These are phyloP conservation scores for Malassezia brasiliensis DNA, from an alignment of 1,284 basidiomycete genomes.

Conservation along the genomic window DNA sequence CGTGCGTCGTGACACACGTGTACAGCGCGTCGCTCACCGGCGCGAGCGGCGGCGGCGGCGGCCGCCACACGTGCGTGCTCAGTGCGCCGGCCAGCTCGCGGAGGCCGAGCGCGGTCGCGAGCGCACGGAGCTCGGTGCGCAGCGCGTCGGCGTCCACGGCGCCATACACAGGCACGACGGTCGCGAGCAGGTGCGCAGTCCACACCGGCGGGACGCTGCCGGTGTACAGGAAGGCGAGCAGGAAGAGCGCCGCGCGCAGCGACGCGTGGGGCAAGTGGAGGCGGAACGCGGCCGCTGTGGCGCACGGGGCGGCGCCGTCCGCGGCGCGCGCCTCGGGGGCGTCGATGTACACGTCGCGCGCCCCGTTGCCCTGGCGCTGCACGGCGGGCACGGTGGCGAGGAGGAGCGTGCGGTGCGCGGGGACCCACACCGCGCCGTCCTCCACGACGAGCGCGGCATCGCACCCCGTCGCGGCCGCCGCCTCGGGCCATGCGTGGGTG, in stretches of 20 bases:
- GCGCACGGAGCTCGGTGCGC: constrained; percentile 54
- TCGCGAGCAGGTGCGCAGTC: constrained; percentile 63
- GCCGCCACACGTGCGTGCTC: constrained; percentile 42
- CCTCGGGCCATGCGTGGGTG: background rate
- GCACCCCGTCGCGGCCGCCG: constrained; percentile 52
- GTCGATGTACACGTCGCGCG: background rate
- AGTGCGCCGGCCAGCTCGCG: constrained; percentile 49
- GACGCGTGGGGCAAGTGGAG: constrained; percentile 49
- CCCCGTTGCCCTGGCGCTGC: constrained; percentile 15
- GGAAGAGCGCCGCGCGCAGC: constrained; percentile 62
- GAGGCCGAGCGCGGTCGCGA: constrained; percentile 55
- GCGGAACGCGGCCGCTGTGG: background rate
- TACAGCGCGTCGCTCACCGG: constrained; percentile 55
- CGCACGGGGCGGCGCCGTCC: background rate
- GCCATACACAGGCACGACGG: constrained; percentile 52
- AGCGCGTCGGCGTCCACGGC: constrained; percentile 59
- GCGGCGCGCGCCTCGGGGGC: constrained; percentile 52
- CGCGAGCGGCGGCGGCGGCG: constrained; percentile 52
- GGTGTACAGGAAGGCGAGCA: constrained; percentile 77
- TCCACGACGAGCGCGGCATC: constrained; percentile 56
- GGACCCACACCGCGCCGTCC: constrained; percentile 51
- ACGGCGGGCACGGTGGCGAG: constrained; percentile 58
- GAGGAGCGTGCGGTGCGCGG: constrained; percentile 59
- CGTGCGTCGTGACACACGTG: constrained; percentile 12
- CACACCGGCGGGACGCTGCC: constrained; percentile 73